Conservation (phyloP, 1,284 basidiomycete genomes). For the Trichosporon ovoides region DNA sequence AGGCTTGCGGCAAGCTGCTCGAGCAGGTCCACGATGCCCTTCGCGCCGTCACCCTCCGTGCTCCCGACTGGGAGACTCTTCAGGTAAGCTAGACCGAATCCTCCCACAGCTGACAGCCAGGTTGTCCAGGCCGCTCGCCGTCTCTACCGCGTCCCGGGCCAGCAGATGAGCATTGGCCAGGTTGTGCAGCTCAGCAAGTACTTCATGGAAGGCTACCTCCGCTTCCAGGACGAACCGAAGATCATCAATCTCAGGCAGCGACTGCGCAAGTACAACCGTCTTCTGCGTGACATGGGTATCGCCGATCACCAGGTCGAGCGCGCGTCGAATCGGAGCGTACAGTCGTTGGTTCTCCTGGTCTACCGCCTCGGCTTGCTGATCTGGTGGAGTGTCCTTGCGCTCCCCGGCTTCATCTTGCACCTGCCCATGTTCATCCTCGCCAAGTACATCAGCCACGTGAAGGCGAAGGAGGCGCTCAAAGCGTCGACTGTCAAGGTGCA, state of each 20-base stretch:
- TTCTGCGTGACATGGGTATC: constrained; percentile 86
- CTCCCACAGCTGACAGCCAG: constrained; percentile 57
- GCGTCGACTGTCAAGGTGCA: constrained; percentile 94
- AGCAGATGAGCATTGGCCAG: constrained; percentile 89
- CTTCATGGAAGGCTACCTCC: constrained; percentile 86
- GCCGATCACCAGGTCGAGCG: constrained; percentile 91
- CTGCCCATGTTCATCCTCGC: constrained; percentile 92
- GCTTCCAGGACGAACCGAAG: constrained; percentile 90
- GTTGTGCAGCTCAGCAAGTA: constrained; percentile 95
- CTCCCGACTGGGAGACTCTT: constrained; percentile 95
- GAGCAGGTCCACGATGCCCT: constrained; percentile 92
- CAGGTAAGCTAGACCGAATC: constrained; percentile 60
- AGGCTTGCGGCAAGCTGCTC: constrained; percentile 83
- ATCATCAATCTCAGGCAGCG: constrained; percentile 75
- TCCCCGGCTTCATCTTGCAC: constrained; percentile 93
- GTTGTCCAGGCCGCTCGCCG: constrained; percentile 93
- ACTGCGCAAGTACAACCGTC: constrained; percentile 90
- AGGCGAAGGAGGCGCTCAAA: constrained; percentile 95
- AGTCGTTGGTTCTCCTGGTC: constrained; percentile 74
- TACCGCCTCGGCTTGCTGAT: constrained; percentile 78
- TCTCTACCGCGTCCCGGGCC: constrained; percentile 90
- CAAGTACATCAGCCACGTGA: constrained; percentile 77
- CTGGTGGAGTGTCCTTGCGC: constrained; percentile 78
- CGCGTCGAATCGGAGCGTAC: constrained; percentile 79
- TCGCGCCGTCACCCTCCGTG: constrained; percentile 92